Percentiles rank a stretch among this genome's conserved stretches.
Evolutionary conservation across 2,329 filamentous ascomycete species (phyloP).

Genomic region (Ampelomyces quisqualis): DNA sequence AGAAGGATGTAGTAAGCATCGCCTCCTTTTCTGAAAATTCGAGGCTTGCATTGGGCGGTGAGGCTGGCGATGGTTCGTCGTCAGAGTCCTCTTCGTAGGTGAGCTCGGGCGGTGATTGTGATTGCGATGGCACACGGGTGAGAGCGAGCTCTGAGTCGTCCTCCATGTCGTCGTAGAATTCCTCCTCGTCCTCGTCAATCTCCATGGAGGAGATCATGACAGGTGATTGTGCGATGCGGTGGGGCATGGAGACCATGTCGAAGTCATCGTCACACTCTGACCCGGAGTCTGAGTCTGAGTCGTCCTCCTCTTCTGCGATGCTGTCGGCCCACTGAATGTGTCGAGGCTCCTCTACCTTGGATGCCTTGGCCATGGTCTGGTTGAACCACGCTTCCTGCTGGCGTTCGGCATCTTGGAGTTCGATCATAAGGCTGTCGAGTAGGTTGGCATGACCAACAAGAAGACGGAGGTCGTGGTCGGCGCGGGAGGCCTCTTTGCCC

Average conservation of each 20-base stretch:
- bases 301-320: slow-evolving; percentile 69
- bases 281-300: slow-evolving; percentile 51
- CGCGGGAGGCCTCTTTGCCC: slow-evolving; percentile 80
- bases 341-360: slow-evolving; percentile 60
- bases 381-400: slow-evolving; percentile 99
- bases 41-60: slow-evolving; percentile 48
- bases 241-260: slow-evolving; percentile 47
- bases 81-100: slow-evolving; percentile 52
- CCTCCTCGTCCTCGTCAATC: slow-evolving; percentile 47
- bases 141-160: slow-evolving; percentile 51
- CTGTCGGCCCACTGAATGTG: slow-evolving; percentile 88
- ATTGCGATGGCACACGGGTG: slow-evolving; percentile 47
- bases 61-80: slow-evolving; percentile 51
- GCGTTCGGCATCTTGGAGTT: slow-evolving; percentile 88
- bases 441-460: slow-evolving; percentile 98
- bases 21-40: slow-evolving; percentile 52
- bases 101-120: slow-evolving; percentile 53
- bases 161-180: slow-evolving; percentile 51
- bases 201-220: slow-evolving; percentile 49
- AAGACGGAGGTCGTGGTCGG: slow-evolving; percentile 91
- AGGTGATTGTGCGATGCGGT: slow-evolving; percentile 45
- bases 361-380: slow-evolving; percentile 80
- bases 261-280: slow-evolving; percentile 57
- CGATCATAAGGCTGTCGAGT: slow-evolving; percentile 88
- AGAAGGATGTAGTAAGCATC: slow-evolving; percentile 50